Percentiles rank a stretch among this genome's conserved stretches.
These are phyloP conservation scores for Verbena officinalis DNA, from an alignment of 257 asterid species.

Conservation along the genomic window DNA sequence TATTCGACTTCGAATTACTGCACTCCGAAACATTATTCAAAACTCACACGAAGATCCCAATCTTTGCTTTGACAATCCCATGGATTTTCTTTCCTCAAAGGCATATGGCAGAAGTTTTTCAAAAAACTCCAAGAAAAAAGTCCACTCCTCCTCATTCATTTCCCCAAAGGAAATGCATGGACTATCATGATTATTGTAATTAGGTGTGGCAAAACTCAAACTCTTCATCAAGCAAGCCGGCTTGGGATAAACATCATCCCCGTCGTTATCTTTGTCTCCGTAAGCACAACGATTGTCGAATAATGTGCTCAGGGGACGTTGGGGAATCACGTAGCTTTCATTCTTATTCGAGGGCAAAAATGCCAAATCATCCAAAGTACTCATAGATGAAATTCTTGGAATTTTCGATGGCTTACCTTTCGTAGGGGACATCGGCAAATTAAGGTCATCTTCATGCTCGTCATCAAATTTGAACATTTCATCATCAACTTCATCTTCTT, in stretches of 20 bases:
- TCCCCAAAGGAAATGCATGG: constrained; percentile 69
- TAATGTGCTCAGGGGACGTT: constrained; percentile 19
- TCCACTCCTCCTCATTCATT: constrained; percentile 69
- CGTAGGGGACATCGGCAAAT: constrained; percentile 26
- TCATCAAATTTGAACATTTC: constrained; percentile 56
- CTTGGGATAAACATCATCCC: constrained; percentile 31
- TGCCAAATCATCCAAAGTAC: constrained; percentile 30
- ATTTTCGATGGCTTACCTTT: constrained; percentile 55
- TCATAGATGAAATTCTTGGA: constrained; percentile 51
- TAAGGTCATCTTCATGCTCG: constrained; percentile 31
- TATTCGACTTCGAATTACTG: constrained; percentile 28
- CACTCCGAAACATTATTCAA: constrained; percentile 39
- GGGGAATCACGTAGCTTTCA: constrained; percentile 13
- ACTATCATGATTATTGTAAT: constrained; percentile 49
- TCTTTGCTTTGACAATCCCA: constrained; percentile 76
- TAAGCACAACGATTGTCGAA: constrained; percentile 21
- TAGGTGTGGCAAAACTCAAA: constrained; percentile 60
- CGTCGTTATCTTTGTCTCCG: constrained; percentile 9
- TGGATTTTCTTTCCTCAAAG: constrained; percentile 68
- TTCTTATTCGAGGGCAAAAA: constrained; percentile 17
- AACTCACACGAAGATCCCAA: constrained; percentile 87
- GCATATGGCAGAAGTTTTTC: constrained; percentile 58
- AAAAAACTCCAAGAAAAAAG: constrained; percentile 60
- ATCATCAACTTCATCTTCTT: constrained; percentile 24
- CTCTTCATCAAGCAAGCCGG: constrained; percentile 61